Conservation (phyloP, 208 protist genomes). For the Wallacemonas sp. region DNA sequence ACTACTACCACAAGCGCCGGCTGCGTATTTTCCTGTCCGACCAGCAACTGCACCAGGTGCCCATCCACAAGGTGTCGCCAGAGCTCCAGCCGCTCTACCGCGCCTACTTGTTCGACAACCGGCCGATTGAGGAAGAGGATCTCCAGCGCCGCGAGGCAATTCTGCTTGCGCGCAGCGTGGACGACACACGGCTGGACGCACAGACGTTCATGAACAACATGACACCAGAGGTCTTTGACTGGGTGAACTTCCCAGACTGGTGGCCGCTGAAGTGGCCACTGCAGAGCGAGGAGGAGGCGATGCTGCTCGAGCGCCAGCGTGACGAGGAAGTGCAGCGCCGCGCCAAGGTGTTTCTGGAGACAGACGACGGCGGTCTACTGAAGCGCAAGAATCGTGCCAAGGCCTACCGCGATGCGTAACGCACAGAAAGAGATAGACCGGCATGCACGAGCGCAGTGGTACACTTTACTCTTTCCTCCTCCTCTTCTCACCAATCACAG, state of each 20-base stretch:
- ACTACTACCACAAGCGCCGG: slow-evolving; percentile 70
- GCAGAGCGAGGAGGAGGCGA: slow-evolving; percentile 78
- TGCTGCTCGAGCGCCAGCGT: slow-evolving; percentile 75
- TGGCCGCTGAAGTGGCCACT: slow-evolving; percentile 83
- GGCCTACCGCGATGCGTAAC: slow-evolving; percentile 66
- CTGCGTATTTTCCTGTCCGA: slow-evolving; percentile 68
- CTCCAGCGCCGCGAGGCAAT: slow-evolving; percentile 46
- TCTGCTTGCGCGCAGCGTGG: slow-evolving; percentile 42
- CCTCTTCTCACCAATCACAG: too few relatives aligned
- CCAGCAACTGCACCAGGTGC: slow-evolving; percentile 80
- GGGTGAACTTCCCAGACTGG: slow-evolving; percentile 91
- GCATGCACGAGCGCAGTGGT: too few relatives aligned
- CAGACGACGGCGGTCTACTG: slow-evolving; percentile 68
- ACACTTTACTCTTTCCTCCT: background rate
- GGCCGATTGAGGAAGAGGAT: slow-evolving; percentile 75
- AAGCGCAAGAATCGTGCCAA: slow-evolving; percentile 77
- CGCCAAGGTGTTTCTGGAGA: slow-evolving; percentile 63
- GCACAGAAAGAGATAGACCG: too few relatives aligned
- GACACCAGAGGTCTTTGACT: slow-evolving; percentile 84
- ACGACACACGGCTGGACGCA: slow-evolving; percentile 72
- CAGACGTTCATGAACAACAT: slow-evolving; percentile 78
- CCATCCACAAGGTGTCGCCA: slow-evolving; percentile 78
- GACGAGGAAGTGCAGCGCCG: slow-evolving; percentile 79
- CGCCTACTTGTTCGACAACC: slow-evolving; percentile 79
- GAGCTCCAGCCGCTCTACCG: slow-evolving; percentile 87